A percentile compares a stretch with the other conserved stretches of the same genome.
Conservation (phyloP, 1,139 yeast species). For the Kodamaea anthophila region DNA sequence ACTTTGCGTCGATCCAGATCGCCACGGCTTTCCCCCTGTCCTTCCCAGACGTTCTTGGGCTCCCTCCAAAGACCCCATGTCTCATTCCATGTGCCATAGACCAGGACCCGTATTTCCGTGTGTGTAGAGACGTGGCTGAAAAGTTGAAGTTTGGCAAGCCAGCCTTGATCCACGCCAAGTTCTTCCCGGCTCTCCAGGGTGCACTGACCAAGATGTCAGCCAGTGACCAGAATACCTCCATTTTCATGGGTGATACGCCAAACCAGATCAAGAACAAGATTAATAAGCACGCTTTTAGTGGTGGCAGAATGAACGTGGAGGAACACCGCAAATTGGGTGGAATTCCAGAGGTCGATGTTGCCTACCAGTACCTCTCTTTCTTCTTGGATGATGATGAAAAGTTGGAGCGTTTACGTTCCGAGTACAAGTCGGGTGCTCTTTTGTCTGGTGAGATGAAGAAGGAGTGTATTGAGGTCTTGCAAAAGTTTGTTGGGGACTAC, state of each 20-base stretch:
- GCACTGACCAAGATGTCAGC: slow-evolving; percentile 97
- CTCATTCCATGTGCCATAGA: slow-evolving; percentile 99
- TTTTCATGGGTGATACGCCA: slow-evolving; percentile 92
- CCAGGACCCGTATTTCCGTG: slow-evolving; percentile 97
- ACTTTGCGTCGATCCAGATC: slow-evolving; percentile 94
- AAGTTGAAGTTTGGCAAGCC: slow-evolving; percentile 89
- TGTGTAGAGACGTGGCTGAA: slow-evolving; percentile 95
- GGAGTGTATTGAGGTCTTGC: slow-evolving; percentile 73
- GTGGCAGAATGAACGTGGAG: slow-evolving; percentile 84
- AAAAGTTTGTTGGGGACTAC: slow-evolving; percentile 71
- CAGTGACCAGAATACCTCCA: slow-evolving; percentile 71
- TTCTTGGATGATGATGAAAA: slow-evolving; percentile 84
- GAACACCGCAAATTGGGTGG: slow-evolving; percentile 91
- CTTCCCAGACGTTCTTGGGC: slow-evolving; percentile 86
- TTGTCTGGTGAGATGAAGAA: slow-evolving; percentile 93
- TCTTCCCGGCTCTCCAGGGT: slow-evolving; percentile 98
- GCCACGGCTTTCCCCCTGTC: slow-evolving; percentile 94
- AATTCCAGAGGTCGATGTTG: slow-evolving; percentile 91
- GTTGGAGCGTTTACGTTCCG: slow-evolving; percentile 54
- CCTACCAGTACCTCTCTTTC: slow-evolving; percentile 87
- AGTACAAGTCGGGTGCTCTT: slow-evolving; percentile 74
- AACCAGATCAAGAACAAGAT: slow-evolving; percentile 90
- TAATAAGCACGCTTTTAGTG: slow-evolving; percentile 94
- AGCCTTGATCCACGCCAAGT: slow-evolving; percentile 85
- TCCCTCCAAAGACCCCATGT: slow-evolving; percentile 85